Evolutionary conservation across 495 filamentous ascomycete species (phyloP).

Genomic region (Pyronema domesticum): DNA sequence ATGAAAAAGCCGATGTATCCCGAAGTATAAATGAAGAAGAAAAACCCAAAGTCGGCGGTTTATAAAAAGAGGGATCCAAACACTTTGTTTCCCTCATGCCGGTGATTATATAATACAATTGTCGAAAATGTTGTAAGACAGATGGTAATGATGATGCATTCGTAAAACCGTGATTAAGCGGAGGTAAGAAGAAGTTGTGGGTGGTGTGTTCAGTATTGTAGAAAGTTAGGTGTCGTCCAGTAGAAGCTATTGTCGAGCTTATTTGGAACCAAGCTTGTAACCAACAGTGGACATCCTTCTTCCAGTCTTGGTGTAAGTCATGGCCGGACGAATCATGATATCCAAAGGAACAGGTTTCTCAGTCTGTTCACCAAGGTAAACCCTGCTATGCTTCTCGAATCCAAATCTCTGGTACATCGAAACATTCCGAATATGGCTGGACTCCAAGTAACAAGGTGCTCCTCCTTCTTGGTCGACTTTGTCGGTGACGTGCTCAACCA

Average conservation of each 20-base stretch:
- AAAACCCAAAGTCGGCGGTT: not conserved
- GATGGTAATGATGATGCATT: too few relatives aligned
- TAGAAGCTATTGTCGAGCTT: too few relatives aligned
- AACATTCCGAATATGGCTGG: conserved; percentile 46
- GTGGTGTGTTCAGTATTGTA: too few relatives aligned
- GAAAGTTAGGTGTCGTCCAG: too few relatives aligned
- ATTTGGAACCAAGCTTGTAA: conserved; percentile 3
- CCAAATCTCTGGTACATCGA: conserved; percentile 52
- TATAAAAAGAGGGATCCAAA: not conserved
- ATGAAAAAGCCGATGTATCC: not conserved
- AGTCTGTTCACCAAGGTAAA: conserved; percentile 39
- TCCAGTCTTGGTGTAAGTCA: conserved; percentile 6
- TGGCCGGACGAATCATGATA: conserved; percentile 59
- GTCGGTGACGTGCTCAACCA: conserved; percentile 46
- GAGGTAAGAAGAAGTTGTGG: too few relatives aligned
- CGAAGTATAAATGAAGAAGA: not conserved
- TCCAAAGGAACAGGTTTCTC: conserved; percentile 45
- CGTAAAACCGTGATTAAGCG: too few relatives aligned
- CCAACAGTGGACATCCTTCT: conserved; percentile 7
- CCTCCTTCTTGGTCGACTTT: conserved; percentile 45
- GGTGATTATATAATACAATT: too few relatives aligned
- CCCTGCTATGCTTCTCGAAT: conserved; percentile 40
- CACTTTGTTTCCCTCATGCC: too few relatives aligned
- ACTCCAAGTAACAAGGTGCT: conserved; percentile 53
- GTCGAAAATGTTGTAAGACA: too few relatives aligned